Evolutionary conservation across 2,329 filamentous ascomycete genomes (phyloP), one percentile per base, ranked within the genome.

Genomic region (Penicillium thymicola): DNA sequence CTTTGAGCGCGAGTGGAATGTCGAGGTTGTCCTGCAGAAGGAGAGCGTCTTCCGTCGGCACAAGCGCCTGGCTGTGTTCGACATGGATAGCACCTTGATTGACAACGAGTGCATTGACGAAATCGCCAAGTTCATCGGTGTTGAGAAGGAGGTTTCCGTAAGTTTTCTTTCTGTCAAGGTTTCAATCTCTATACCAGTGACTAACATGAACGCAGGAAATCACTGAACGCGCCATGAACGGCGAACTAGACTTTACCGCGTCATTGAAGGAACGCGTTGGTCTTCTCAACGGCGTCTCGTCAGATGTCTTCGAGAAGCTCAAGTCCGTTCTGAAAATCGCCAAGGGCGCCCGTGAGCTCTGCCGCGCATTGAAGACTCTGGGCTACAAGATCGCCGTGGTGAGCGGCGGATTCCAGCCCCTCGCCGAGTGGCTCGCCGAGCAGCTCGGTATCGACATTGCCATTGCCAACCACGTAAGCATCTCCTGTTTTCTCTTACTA

Each of bases 81-180:
- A 99, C 74, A 99, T 99, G 94, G 94, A 99, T 78, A 94, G 89
- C 74, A 99, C 94, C 0, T 83, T 99, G 58, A 97, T 99, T 72
- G 89, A 93, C 52, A 92, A 99, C 74, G 94, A 99, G 78, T 92
- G 97, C 59, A 97, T 99, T 70, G 94, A 99, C 74, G 87, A 97
- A 67, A 87, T 99, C 55, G 94, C 94, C 4, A 86, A 89, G 52
- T 89, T 89, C 37, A 85, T 96, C 2, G 90, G 91, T 51, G 83
- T 95, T n/a, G 86, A 90, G 65, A 86, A 86, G 51, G 80, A 89
- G 66, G 93, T 99, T 38, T 89, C 91, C 10, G 85, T 79, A 70
- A 34, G 66, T 53, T 16, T 53, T 16, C 4, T 18, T 27, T 3
- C 49, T 21, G 0, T 6, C 23, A 18, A 28, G 9, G 2, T 11